phyloP scores from a whole-genome alignment of 2,329 filamentous ascomycete genomes.

The Aspergillus brunneoviolaceus region DNA sequence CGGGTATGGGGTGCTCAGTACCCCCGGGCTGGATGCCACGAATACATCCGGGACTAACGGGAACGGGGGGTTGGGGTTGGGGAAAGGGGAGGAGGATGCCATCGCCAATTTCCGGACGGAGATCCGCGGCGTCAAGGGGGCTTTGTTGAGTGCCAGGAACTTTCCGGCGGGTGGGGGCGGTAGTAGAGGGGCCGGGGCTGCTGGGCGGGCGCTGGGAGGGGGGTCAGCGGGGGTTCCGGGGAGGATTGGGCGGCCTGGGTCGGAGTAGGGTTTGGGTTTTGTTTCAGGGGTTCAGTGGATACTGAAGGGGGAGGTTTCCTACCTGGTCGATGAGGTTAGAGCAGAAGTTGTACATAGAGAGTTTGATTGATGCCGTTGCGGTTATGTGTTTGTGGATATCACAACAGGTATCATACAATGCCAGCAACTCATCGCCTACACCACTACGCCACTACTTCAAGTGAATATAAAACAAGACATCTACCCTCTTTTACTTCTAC shows the following conservation, averaged over 20 bases:
- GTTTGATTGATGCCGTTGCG: no score
- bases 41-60: slow-evolving; percentile 5
- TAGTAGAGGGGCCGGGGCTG: slow-evolving; percentile 18
- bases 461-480: not conserved
- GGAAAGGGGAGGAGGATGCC: slow-evolving; percentile 54
- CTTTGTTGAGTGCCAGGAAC: slow-evolving; percentile 61
- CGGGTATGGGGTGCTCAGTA: slow-evolving; percentile 37
- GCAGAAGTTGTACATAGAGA: no score
- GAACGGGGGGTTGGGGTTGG: slow-evolving; percentile 22
- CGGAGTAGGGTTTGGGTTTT: not conserved
- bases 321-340: no score
- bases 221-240: slow-evolving; percentile 6
- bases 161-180: slow-evolving; percentile 49
- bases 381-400: no score
- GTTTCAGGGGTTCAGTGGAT: not conserved
- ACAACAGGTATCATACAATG: no score
- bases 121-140: slow-evolving; percentile 63
- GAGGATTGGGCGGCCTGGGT: not conserved
- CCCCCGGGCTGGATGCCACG: slow-evolving; percentile 28
- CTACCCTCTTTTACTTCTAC: not conserved
- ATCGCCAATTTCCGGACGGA: slow-evolving; percentile 59
- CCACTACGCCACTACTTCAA: no score
- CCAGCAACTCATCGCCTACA: no score
- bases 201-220: slow-evolving; percentile 1
- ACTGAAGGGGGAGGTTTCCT: not conserved